Base-by-base conservation (phyloP, 2,329 filamentous ascomycete genomes). In the Colletotrichum caudatum region DNA sequence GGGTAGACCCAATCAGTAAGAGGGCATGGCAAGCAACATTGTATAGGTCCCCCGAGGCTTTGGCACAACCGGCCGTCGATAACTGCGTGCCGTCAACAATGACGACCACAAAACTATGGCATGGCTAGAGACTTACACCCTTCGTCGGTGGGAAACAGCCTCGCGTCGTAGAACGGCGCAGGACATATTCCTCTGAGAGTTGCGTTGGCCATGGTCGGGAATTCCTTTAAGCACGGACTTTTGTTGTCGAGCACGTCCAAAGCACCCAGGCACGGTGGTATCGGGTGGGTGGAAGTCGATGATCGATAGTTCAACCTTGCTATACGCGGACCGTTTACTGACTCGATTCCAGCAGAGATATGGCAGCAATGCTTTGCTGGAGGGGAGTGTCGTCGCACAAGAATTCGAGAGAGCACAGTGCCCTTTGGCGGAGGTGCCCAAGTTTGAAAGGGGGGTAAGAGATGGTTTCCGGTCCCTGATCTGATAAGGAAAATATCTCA, bases 11-110 rank as follows among this genome's bases (percentile, higher is more conserved):
- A 98, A 69, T 95, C 89, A 14, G 93, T 92, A 77, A 93, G 86
- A 41, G 96, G 96, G 80, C 96, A 99, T 73, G 96, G 96, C 69
- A 99, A 82, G 80, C 96, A 99, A 81, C 96, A 99, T 46, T 84
- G 85, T 5, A 90, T 76, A 46, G 85, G 84, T 14, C 82, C 80
- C 7, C 83, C 78, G 33, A 88, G 75, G 11, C 77, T 80, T 87
- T 84, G 82, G 77, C 87, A 89, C 50, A 89, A 74, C 37, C 87
- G 82, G 59, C 90, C 90, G 29, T 84, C 82, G 51, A 90, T 78
- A 77, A 88, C 91, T 93, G 73, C 23, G 64, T 39, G 44, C 33
- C 39, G 26, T 71, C 46, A 75, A 85, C 74, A 84, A 83, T 7
- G 41, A 39, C 33, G 26, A n/a, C 23, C 8, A 46, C 18, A 2